A percentile compares a stretch with the other conserved stretches of the same genome.
These are phyloP conservation scores for Letharia columbiana DNA, from an alignment of 495 filamentous ascomycete species.

Conservation along the genomic window DNA sequence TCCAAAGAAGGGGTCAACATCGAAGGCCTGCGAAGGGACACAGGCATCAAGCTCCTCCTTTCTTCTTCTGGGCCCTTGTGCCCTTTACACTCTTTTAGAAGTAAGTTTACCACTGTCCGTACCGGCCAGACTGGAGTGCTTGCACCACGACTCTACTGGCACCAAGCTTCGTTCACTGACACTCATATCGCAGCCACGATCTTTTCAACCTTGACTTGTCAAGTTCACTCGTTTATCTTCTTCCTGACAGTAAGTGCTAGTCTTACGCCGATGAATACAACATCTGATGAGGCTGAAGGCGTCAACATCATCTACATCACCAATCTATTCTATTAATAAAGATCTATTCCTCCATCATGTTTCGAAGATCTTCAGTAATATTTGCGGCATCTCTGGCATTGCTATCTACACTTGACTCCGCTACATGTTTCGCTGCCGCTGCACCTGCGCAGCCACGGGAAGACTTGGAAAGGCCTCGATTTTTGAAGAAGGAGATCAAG, in stretches of 20 bases:
- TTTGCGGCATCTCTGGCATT: slow-evolving; percentile 43
- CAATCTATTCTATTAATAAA: slow-evolving; percentile 6
- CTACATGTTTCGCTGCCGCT: slow-evolving; percentile 29
- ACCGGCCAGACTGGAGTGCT: not conserved
- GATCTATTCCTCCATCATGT: slow-evolving; percentile 15
- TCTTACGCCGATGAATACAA: not conserved
- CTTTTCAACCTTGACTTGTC: slow-evolving; percentile 46
- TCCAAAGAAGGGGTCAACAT: slow-evolving; percentile 10
- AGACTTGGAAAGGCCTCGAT: slow-evolving; percentile 39
- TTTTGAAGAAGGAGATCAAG: slow-evolving; percentile 54
- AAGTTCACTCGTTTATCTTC: slow-evolving; percentile 55
- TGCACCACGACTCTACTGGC: not conserved
- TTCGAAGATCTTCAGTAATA: slow-evolving; percentile 43
- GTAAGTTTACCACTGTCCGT: slow-evolving; percentile 10
- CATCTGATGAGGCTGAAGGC: slow-evolving; percentile 1
- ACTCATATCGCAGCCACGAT: slow-evolving; percentile 35
- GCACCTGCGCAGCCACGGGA: slow-evolving; percentile 19
- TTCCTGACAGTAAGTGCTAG: slow-evolving; percentile 44
- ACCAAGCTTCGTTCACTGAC: slow-evolving; percentile 13
- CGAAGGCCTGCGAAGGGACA: slow-evolving; percentile 25
- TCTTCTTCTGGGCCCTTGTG: slow-evolving; percentile 22
- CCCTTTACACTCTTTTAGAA: slow-evolving; percentile 27
- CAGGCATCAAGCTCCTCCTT: slow-evolving; percentile 19
- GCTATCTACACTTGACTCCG: slow-evolving; percentile 41
- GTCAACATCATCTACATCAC: slow-evolving; percentile 25